These are phyloP conservation scores for Pichia sp. DNA, from an alignment of 1,139 yeast species.

Conservation along the genomic window DNA sequence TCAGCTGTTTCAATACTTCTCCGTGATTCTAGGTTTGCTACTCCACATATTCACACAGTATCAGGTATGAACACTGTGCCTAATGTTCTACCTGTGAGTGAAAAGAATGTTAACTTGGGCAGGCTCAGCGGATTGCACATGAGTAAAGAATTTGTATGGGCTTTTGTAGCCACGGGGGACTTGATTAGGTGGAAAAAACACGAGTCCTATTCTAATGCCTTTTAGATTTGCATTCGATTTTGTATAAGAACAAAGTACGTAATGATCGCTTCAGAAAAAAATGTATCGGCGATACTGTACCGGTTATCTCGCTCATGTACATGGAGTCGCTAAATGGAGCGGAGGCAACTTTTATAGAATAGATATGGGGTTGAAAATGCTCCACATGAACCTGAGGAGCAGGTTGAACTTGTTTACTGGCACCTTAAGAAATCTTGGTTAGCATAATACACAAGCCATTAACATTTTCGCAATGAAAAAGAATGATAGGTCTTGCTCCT, in stretches of 20 bases:
- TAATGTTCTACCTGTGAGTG: slow-evolving; percentile 30
- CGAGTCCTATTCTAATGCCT: neutral
- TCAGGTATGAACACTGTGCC: slow-evolving; percentile 26
- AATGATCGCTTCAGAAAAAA: neutral
- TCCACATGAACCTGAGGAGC: too few species aligned
- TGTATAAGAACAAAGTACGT: neutral
- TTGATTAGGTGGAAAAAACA: slow-evolving; percentile 38
- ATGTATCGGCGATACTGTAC: neutral
- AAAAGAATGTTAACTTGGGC: slow-evolving; percentile 35
- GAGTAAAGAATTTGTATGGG: slow-evolving; percentile 43
- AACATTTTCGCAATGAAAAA: neutral
- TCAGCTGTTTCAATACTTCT: neutral
- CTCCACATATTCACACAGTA: slow-evolving; percentile 19
- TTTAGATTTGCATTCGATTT: too few species aligned
- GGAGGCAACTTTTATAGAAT: neutral
- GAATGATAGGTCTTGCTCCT: slow-evolving; percentile 11
- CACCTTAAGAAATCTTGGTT: neutral
- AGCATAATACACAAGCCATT: neutral
- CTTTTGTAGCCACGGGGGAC: slow-evolving; percentile 52
- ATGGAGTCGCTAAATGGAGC: neutral
- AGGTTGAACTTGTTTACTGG: too few species aligned
- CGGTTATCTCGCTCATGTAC: neutral
- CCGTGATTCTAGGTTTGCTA: neutral
- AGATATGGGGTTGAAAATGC: neutral
- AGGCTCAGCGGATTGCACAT: slow-evolving; percentile 43